Conservation (phyloP, 495 filamentous ascomycete genomes). For the Xylaria grammica region DNA sequence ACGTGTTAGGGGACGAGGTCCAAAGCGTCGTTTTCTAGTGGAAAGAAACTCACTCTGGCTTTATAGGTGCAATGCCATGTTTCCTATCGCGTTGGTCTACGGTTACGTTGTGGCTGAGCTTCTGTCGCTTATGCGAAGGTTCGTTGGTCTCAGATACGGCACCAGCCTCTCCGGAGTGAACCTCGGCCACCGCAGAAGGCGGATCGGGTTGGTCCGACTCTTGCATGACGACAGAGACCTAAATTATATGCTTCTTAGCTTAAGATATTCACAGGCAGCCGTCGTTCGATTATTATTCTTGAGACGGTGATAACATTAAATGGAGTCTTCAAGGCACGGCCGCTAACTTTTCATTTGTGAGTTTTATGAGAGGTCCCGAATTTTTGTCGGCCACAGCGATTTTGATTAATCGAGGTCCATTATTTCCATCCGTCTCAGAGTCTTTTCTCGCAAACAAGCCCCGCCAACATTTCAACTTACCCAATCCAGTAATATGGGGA, state of each 20-base stretch:
- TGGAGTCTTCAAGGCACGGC: not conserved
- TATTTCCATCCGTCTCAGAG: conserved; percentile 11
- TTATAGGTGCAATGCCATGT: conserved; percentile 80
- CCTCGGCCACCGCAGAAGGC: conserved; percentile 14
- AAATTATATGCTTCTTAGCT: not conserved
- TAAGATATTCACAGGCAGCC: not conserved
- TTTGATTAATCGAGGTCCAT: conserved; percentile 18
- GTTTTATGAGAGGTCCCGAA: conserved; percentile 9
- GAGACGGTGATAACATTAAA: not conserved
- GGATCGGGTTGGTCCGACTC: conserved; percentile 17
- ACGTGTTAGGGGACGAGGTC: conserved; percentile 27
- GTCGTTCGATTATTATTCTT: not conserved
- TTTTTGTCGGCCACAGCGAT: conserved; percentile 19
- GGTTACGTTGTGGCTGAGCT: conserved; percentile 33
- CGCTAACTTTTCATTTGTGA: not conserved
- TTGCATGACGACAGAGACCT: not conserved
- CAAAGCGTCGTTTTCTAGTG: not conserved
- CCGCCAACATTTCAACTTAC: conserved; percentile 6
- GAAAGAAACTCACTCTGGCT: conserved; percentile 70
- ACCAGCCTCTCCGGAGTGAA: conserved; percentile 15
- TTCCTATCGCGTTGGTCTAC: conserved; percentile 46
- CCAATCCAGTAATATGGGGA: conserved; percentile 3
- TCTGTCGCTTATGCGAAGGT: conserved; percentile 37
- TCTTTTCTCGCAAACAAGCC: not conserved
- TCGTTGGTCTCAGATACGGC: conserved; percentile 22